phyloP scores from a whole-genome alignment of 1,284 basidiomycete species.

The Moesziomyces parantarcticus region DNA sequence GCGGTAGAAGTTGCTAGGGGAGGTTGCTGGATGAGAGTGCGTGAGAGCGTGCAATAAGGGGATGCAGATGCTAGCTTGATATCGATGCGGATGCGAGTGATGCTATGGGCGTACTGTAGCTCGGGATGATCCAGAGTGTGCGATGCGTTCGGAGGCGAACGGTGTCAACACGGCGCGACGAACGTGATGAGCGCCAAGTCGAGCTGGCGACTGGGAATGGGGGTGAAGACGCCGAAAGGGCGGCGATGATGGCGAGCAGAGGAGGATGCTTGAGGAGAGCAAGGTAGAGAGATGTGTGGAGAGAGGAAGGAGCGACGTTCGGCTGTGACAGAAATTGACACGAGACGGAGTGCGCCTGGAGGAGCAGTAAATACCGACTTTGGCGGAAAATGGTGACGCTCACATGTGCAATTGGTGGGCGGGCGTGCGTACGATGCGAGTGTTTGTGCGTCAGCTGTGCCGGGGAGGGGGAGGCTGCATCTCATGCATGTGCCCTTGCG shows the following conservation, averaged over 20 bases:
- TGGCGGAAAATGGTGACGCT: background rate
- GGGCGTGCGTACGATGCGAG: background rate
- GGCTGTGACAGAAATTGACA: conserved; percentile 4
- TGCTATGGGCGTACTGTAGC: background rate
- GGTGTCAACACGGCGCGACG: no score
- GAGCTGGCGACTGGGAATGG: background rate
- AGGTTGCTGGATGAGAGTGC: background rate
- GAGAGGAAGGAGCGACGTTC: background rate
- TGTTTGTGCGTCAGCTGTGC: background rate
- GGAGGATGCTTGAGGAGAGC: conserved; percentile 11
- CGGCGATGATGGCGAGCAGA: background rate
- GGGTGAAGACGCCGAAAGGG: background rate
- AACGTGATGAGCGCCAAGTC: background rate
- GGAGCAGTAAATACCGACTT: background rate
- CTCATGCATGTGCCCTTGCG: background rate
- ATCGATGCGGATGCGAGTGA: background rate
- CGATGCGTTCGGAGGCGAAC: no score
- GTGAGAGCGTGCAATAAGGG: background rate
- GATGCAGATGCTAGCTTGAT: background rate
- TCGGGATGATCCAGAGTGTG: background rate
- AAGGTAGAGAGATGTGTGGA: conserved; percentile 1
- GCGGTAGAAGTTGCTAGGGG: background rate
- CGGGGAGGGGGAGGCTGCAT: background rate
- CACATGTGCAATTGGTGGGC: background rate
- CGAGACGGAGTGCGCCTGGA: background rate